phyloP scores from a whole-genome alignment of 1,284 basidiomycete species.

The Termitomyces sp. region DNA sequence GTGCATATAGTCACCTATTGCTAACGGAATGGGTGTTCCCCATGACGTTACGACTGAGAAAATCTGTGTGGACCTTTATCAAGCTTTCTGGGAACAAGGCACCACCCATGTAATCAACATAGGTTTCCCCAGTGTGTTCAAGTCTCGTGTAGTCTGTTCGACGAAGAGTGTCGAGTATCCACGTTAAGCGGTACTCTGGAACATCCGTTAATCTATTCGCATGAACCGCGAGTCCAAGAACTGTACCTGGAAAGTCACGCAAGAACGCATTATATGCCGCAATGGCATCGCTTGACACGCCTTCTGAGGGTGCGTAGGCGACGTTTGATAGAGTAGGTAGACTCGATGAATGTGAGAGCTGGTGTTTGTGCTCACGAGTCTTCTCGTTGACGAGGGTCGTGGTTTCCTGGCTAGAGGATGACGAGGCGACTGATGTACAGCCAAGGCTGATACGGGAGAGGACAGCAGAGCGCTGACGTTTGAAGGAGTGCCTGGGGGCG shows the following conservation, averaged over 20 bases:
- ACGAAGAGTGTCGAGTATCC: constrained; percentile 67
- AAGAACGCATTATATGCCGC: constrained; percentile 38
- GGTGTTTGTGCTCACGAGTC: constrained; percentile 13
- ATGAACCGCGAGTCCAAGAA: background rate
- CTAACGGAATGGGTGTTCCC: constrained; percentile 82
- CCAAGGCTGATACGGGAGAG: constrained; percentile 33
- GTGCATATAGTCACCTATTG: constrained; percentile 51
- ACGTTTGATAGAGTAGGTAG: constrained; percentile 11
- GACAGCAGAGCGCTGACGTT: constrained; percentile 28
- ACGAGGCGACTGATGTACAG: constrained; percentile 30
- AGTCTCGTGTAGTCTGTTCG: constrained; percentile 65
- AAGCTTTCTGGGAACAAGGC: constrained; percentile 70
- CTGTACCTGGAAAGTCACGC: constrained; percentile 32
- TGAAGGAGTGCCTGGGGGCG: constrained; percentile 18
- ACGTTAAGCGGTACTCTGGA: constrained; percentile 51
- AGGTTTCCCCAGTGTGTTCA: constrained; percentile 58
- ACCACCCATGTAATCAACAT: constrained; percentile 82
- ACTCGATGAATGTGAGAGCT: constrained; percentile 8
- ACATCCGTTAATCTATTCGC: background rate
- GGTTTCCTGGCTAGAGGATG: constrained; percentile 27
- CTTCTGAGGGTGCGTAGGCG: constrained; percentile 25
- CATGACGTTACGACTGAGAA: constrained; percentile 59
- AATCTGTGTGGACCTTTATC: constrained; percentile 60
- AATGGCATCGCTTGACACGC: constrained; percentile 24
- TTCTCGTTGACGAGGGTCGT: constrained; percentile 27